Evolutionary conservation across 2,329 filamentous ascomycete genomes (phyloP).

Genomic region (Venturiaceae sp.): DNA sequence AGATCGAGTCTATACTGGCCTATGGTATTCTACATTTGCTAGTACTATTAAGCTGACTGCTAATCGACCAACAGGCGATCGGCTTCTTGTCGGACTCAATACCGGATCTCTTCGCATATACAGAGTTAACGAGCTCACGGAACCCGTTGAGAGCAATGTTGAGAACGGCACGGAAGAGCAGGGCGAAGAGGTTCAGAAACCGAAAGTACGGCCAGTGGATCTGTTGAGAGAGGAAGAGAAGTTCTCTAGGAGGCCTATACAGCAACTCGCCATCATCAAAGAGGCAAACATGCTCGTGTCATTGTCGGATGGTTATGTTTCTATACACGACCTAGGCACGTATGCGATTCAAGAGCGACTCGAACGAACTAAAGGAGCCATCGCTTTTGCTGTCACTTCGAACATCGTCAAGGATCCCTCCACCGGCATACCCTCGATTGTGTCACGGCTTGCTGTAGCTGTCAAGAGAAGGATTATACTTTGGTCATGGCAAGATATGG

Average conservation of each 20-base stretch:
- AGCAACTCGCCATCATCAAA: conserved; percentile 92
- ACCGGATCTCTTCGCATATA: conserved; percentile 85
- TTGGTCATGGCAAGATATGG: conserved; percentile 96
- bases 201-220: conserved; percentile 51
- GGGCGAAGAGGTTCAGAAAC: conserved; percentile 19
- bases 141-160: conserved; percentile 25
- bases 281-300: conserved; percentile 88
- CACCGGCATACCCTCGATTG: conserved; percentile 85
- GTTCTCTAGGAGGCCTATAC: conserved; percentile 82
- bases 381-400: conserved; percentile 84
- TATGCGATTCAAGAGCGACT: conserved; percentile 77
- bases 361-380: conserved; percentile 75
- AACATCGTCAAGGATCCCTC: conserved; percentile 86
- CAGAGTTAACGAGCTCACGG: conserved; percentile 62
- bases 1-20: conserved; percentile 90
- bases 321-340: conserved; percentile 77
- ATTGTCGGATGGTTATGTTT: conserved; percentile 81
- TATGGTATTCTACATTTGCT: conserved; percentile 51
- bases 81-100: conserved; percentile 84
- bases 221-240: conserved; percentile 86
- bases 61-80: conserved; percentile 49
- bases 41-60: not conserved
- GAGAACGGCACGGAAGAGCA: conserved; percentile 20
- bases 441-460: conserved; percentile 82
- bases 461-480: conserved; percentile 83